Evolutionary conservation across 345 rosid genomes (phyloP), one percentile per base, ranked within the genome.

Genomic region (Gossypium anomalum): DNA sequence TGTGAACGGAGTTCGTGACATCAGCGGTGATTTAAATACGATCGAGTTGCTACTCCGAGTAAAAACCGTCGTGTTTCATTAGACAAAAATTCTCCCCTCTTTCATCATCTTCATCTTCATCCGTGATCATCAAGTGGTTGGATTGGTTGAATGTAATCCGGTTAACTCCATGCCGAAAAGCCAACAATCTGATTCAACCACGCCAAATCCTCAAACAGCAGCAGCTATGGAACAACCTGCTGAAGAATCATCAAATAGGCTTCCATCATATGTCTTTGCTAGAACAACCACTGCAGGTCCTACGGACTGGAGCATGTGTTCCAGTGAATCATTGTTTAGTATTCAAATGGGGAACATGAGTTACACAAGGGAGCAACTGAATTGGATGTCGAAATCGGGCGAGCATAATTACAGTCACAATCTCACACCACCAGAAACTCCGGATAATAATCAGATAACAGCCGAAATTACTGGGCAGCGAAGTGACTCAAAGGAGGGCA

Each of bases 331-430:
- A 1, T 75, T 90, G 75, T 94, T 94, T 77, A 94, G 98, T 70
- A 87, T 94, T 48, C 92, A 85, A 0, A 87, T 82, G 92, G 97
- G 93, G 3, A 90, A 84, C 75, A 85, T 73, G 81, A 94, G 98
- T 75, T 90, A 92, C 82, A 85, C 77, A 0, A 82, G 71, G 38
- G 94, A 89, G 5, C 81, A 81, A 2, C 4, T 73, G 3, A 56
- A 7, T 16, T 83, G 74, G 78, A 63, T 86, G 43, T 75, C 66
- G 1, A 86, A 83, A 76, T 94, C 98, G 0, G 97, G 89, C 0
- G 97, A 90, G 77, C 82, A 86, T 11, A 82, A 71, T 9, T 47
- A 29, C 13, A 8, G 12, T 0, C 9, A 48, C 67, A 82, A 79
- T 52, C 3, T 41, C 20, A 60, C 79, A 7, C 76, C 77, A 61